phyloP scores from a whole-genome alignment of 441 rosid genomes.

The Mallotus japonicus region DNA sequence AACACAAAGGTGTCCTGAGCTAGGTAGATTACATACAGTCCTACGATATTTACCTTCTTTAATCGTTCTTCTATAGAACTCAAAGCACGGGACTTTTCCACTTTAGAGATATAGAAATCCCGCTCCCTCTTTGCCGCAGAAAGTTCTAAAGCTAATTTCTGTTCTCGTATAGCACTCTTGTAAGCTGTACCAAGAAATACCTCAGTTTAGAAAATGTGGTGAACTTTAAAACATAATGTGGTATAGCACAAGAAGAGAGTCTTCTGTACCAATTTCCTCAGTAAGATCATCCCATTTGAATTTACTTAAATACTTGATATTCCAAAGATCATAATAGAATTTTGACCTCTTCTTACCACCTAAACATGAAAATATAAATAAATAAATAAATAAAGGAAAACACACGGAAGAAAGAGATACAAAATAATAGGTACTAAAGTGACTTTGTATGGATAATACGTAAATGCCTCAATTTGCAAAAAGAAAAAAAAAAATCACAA shows the following conservation, averaged over 20 bases:
- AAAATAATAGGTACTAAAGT: not conserved
- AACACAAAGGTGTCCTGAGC: not conserved
- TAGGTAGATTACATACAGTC: not conserved
- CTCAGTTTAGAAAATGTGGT: constrained; percentile 24
- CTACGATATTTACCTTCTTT: constrained; percentile 56
- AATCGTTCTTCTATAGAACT: constrained; percentile 69
- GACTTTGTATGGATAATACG: not conserved
- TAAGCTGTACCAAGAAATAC: constrained; percentile 52
- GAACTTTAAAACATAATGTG: constrained; percentile 4
- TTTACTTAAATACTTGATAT: constrained; percentile 86
- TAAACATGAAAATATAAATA: constrained; percentile 26
- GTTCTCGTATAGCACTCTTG: constrained; percentile 74
- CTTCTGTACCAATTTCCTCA: constrained; percentile 66
- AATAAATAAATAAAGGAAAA: constrained; percentile 11
- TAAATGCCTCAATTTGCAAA: not conserved
- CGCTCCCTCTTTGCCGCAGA: constrained; percentile 91
- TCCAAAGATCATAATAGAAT: constrained; percentile 83
- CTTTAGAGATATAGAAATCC: constrained; percentile 76
- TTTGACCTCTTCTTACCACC: constrained; percentile 90
- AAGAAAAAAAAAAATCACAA: not conserved
- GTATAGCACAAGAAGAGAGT: constrained; percentile 15
- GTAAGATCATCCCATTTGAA: constrained; percentile 97
- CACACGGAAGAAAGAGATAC: not conserved
- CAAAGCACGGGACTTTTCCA: constrained; percentile 70
- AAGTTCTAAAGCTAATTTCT: constrained; percentile 72